Conservation (phyloP, 225 moss, liverwort and hornwort species). For the Rhytidiadelphus loreus region DNA sequence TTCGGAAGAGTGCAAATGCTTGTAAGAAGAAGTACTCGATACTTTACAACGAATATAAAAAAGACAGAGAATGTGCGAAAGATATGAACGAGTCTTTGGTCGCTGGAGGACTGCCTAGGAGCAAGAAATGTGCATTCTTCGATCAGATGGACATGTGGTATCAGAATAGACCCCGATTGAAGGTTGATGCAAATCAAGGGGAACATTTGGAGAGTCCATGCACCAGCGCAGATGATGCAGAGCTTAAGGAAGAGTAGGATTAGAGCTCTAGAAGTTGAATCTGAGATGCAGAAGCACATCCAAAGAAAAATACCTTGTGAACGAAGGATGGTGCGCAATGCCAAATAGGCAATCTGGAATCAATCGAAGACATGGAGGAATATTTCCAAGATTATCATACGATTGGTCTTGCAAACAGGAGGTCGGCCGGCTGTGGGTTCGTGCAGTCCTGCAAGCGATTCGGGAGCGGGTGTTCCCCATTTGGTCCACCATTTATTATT, state of each 20-base stretch:
- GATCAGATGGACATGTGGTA: slow-evolving; percentile 64
- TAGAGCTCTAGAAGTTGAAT: background rate
- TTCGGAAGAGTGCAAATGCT: slow-evolving; percentile 59
- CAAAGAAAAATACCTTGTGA: background rate
- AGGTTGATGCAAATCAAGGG: slow-evolving; percentile 34
- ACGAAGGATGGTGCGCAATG: background rate
- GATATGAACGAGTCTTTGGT: slow-evolving; percentile 30
- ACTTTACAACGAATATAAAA: slow-evolving; percentile 59
- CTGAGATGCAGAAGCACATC: background rate
- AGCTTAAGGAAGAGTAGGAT: slow-evolving; percentile 43
- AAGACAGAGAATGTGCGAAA: slow-evolving; percentile 50
- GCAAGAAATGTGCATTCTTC: slow-evolving; percentile 55
- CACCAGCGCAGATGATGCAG: slow-evolving; percentile 44
- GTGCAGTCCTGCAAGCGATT: background rate
- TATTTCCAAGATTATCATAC: background rate
- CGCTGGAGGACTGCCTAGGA: slow-evolving; percentile 43
- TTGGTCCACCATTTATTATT: background rate
- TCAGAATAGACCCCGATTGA: slow-evolving; percentile 38
- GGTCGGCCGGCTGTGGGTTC: background rate
- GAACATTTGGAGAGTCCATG: slow-evolving; percentile 50
- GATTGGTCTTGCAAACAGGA: slow-evolving; percentile 6
- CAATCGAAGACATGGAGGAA: background rate
- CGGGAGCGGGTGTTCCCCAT: background rate
- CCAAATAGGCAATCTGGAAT: background rate
- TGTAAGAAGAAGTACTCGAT: slow-evolving; percentile 71